Conservation (phyloP, 305 asterid genomes). For the Fraxinus angustifolia region DNA sequence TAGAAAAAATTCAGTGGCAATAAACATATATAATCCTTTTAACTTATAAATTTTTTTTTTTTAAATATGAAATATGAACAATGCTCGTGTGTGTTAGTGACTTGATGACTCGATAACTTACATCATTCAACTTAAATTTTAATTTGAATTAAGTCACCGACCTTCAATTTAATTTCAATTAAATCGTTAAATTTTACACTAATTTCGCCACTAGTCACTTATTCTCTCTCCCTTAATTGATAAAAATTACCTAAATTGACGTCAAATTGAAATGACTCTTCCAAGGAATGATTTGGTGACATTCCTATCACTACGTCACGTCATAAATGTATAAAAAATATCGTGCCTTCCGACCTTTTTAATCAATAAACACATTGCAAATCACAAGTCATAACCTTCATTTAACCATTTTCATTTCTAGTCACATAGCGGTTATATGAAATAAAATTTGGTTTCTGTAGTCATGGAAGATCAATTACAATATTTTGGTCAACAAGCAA, state of each 20-base stretch:
- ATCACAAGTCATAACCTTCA: neutral
- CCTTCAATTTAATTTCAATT: neutral
- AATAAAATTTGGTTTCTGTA: neutral
- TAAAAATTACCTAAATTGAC: neutral
- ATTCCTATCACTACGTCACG: neutral
- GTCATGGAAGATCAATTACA: neutral
- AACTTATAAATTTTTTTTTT: too few relatives aligned
- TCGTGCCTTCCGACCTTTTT: neutral
- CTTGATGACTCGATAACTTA: neutral
- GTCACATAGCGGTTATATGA: neutral
- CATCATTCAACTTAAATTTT: neutral
- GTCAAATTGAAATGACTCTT: neutral
- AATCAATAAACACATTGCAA: neutral
- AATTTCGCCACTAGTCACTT: neutral
- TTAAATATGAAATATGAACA: too few relatives aligned
- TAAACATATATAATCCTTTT: too few relatives aligned
- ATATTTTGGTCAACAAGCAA: neutral
- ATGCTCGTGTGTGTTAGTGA: neutral
- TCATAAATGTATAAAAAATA: neutral
- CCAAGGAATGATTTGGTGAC: neutral
- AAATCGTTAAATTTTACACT: too few relatives aligned
- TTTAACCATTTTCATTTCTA: neutral
- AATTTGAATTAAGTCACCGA: neutral
- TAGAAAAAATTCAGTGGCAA: too few relatives aligned
- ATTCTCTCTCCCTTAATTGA: neutral